phyloP scores from a whole-genome alignment of 345 rosid species.

The Pugionium cornutum region DNA sequence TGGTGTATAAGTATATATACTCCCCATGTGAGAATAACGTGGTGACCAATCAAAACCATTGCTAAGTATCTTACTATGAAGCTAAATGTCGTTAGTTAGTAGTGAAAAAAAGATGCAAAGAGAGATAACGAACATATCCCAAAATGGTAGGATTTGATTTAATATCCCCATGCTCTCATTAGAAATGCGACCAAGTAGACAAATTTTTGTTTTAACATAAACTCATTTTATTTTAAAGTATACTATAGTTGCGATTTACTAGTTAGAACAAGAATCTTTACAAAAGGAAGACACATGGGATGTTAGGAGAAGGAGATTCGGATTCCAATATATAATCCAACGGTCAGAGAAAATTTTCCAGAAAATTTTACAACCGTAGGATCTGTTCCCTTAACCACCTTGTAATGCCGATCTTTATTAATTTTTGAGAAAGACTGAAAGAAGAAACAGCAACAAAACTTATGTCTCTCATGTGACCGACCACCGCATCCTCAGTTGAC shows the following conservation, averaged over 20 bases:
- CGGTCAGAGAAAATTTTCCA: slow-evolving; percentile 29
- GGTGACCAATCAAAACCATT: slow-evolving; percentile 24
- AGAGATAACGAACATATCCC: slow-evolving; percentile 35
- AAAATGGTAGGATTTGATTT: slow-evolving; percentile 30
- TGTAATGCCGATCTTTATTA: slow-evolving; percentile 41
- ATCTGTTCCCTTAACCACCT: slow-evolving; percentile 46
- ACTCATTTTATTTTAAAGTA: background rate
- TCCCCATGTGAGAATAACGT: slow-evolving; percentile 17
- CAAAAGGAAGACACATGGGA: slow-evolving; percentile 38
- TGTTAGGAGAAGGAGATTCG: slow-evolving; percentile 34
- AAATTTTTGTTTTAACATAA: too few relatives aligned
- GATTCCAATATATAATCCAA: slow-evolving; percentile 25
- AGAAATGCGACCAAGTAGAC: background rate
- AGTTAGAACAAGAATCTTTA: slow-evolving; percentile 37
- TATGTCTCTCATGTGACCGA: slow-evolving; percentile 46
- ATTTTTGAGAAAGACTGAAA: background rate
- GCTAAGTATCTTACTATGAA: slow-evolving; percentile 22
- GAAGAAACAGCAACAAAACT: slow-evolving; percentile 32
- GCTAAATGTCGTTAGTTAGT: background rate
- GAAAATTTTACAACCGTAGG: slow-evolving; percentile 38
- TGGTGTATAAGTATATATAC: slow-evolving; percentile 17
- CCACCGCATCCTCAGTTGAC: slow-evolving; percentile 45
- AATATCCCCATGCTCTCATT: slow-evolving; percentile 30
- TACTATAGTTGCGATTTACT: slow-evolving; percentile 31
- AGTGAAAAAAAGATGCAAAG: background rate